A percentile compares a stretch with the other conserved stretches of the same genome.
Evolutionary conservation across 2,329 filamentous ascomycete genomes (phyloP).

Genomic region (Aureobasidium melanogenum): DNA sequence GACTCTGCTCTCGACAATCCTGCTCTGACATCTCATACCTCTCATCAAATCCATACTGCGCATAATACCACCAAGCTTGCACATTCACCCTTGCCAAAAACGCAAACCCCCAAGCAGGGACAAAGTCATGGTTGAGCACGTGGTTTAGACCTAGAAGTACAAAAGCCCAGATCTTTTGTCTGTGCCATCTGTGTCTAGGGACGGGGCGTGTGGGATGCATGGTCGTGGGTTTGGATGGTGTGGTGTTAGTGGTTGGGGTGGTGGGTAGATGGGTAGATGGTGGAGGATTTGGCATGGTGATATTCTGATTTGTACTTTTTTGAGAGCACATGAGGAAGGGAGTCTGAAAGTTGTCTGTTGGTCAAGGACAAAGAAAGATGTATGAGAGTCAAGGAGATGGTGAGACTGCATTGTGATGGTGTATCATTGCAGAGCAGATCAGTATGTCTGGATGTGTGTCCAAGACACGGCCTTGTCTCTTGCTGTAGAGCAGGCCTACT

Average conservation of each 20-base stretch:
- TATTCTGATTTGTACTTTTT: not conserved
- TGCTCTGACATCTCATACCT: not conserved
- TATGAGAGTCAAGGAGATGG: not conserved
- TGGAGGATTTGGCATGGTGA: not conserved
- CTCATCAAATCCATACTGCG: not conserved
- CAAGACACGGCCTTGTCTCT: not conserved
- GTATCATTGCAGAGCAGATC: not conserved
- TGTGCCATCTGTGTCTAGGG: not conserved
- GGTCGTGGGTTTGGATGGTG: not conserved
- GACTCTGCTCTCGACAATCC: not conserved
- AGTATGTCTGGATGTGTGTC: not conserved
- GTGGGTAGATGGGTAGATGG: not conserved
- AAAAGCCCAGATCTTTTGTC: not conserved
- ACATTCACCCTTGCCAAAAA: not conserved
- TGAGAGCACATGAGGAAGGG: not conserved
- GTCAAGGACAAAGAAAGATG: not conserved
- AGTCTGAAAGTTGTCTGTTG: not conserved
- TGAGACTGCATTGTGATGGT: not conserved
- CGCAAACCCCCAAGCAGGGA: not conserved
- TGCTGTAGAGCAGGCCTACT: not conserved
- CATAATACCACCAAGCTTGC: not conserved
- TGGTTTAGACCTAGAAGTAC: not conserved
- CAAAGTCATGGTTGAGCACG: not conserved
- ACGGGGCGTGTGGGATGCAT: not conserved
- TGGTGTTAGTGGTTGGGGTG: too few relatives aligned